phyloP scores from a whole-genome alignment of 441 rosid genomes.

The Adansonia gregorii region DNA sequence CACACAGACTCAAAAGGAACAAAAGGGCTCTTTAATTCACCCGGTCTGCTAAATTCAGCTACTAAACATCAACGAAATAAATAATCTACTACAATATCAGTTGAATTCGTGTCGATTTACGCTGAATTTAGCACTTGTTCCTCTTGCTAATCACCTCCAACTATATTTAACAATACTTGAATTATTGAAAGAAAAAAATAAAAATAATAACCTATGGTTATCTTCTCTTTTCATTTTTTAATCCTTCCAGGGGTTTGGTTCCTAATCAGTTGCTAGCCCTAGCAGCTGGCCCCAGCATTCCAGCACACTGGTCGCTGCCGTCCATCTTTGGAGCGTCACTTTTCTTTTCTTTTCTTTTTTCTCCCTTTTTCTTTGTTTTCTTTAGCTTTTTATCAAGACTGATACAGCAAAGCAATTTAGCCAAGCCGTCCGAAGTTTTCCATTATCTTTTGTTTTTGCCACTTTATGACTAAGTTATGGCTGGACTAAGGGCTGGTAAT shows the following conservation, averaged over 20 bases:
- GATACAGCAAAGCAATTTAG: slow-evolving; percentile 44
- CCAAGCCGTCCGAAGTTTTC: slow-evolving; percentile 17
- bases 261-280: slow-evolving; percentile 46
- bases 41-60: slow-evolving; percentile 73
- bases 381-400: slow-evolving; percentile 38
- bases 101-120: slow-evolving; percentile 33
- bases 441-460: slow-evolving; percentile 28
- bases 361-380: slow-evolving; percentile 36
- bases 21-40: slow-evolving; percentile 41
- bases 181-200: slow-evolving; percentile 16
- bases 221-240: slow-evolving; percentile 5
- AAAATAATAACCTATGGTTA: slow-evolving; percentile 17
- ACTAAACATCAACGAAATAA: slow-evolving; percentile 16
- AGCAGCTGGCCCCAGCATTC: slow-evolving; percentile 60
- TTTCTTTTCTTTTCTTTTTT: slow-evolving; percentile 25
- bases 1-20: slow-evolving; percentile 61
- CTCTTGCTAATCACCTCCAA: slow-evolving; percentile 49
- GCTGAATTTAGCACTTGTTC: slow-evolving; percentile 92
- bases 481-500: slow-evolving; percentile 1
- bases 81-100: slow-evolving; percentile 7
- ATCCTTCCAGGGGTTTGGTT: slow-evolving; percentile 25
- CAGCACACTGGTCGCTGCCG: slow-evolving; percentile 23
- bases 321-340: slow-evolving; percentile 51
- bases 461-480: slow-evolving; percentile 31
- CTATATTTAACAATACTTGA: slow-evolving; percentile 31